These are phyloP conservation scores for Platanus orientalis DNA, from an alignment of 164 flowering plant genomes.

Conservation along the genomic window DNA sequence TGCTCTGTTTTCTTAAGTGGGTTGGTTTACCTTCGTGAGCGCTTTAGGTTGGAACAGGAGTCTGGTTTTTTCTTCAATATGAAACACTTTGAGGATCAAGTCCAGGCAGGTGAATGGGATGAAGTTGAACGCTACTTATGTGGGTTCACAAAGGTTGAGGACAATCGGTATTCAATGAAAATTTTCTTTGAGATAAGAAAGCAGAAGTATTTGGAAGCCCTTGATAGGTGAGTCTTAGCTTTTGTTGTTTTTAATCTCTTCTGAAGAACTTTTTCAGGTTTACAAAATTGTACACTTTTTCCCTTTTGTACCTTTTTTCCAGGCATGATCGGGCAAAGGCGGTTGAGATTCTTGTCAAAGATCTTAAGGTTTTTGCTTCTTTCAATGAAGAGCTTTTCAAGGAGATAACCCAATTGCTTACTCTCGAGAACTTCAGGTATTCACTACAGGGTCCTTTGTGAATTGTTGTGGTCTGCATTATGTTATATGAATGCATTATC, in stretches of 20 bases:
- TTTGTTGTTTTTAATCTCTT: not conserved
- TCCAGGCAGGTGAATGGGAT: conserved; percentile 69
- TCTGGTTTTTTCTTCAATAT: conserved; percentile 70
- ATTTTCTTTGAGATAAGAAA: conserved; percentile 62
- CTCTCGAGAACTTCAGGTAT: conserved; percentile 66
- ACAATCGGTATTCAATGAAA: conserved; percentile 61
- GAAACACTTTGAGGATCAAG: conserved; percentile 65
- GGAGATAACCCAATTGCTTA: conserved; percentile 59
- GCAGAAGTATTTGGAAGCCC: conserved; percentile 70
- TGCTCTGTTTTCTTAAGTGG: not conserved
- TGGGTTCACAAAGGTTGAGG: conserved; percentile 66
- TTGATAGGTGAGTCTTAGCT: conserved; percentile 36
- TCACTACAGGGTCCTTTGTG: not conserved
- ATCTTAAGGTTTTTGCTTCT: conserved; percentile 60
- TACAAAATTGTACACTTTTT: not conserved
- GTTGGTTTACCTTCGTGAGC: not conserved
- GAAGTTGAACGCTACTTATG: conserved; percentile 59
- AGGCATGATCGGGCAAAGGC: conserved; percentile 64
- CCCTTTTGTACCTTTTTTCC: not conserved
- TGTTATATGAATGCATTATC: not conserved
- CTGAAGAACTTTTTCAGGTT: not conserved
- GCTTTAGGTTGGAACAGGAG: conserved; percentile 56
- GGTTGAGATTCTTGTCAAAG: conserved; percentile 65
- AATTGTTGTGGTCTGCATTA: not conserved
- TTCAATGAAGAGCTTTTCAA: conserved; percentile 74